These are phyloP conservation scores for Trichoderma asperellum DNA, from an alignment of 2,329 filamentous ascomycete species.

Conservation along the genomic window DNA sequence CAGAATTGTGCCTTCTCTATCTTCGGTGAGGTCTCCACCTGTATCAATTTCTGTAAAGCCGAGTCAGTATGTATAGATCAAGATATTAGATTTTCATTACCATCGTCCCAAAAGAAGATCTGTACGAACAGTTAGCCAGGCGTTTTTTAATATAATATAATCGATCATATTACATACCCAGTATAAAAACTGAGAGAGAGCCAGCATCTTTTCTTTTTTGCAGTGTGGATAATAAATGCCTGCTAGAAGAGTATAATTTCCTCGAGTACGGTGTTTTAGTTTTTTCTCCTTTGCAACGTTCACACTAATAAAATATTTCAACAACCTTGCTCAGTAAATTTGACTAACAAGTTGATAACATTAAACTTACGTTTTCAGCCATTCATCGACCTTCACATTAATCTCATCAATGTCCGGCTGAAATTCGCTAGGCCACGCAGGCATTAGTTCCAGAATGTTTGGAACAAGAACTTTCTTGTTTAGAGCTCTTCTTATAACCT, in stretches of 20 bases:
- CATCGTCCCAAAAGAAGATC: slow-evolving; percentile 15
- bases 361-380: slow-evolving; percentile 7
- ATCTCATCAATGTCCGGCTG: slow-evolving; percentile 20
- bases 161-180: slow-evolving; percentile 1
- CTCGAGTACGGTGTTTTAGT: slow-evolving; percentile 12
- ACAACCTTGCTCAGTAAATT: background rate
- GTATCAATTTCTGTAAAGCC: slow-evolving; percentile 20
- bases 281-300: slow-evolving; percentile 14
- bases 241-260: slow-evolving; percentile 19
- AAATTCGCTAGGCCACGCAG: background rate
- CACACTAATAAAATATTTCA: slow-evolving; percentile 2
- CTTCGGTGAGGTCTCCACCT: slow-evolving; percentile 18
- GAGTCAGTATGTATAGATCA: background rate
- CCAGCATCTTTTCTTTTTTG: slow-evolving; percentile 16
- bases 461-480: slow-evolving; percentile 10
- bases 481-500: background rate
- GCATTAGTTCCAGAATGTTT: background rate
- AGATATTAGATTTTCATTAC: background rate
- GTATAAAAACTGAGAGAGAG: slow-evolving; percentile 22
- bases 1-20: slow-evolving; percentile 9
- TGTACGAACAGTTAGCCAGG: background rate
- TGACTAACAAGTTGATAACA: background rate
- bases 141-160: too few relatives aligned
- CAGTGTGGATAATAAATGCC: slow-evolving; percentile 18
- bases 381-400: slow-evolving; percentile 15